Evolutionary conservation across 1,284 basidiomycete species (phyloP), one percentile per base, ranked within the genome.

Genomic region (Cystobasidiaceae sp.): DNA sequence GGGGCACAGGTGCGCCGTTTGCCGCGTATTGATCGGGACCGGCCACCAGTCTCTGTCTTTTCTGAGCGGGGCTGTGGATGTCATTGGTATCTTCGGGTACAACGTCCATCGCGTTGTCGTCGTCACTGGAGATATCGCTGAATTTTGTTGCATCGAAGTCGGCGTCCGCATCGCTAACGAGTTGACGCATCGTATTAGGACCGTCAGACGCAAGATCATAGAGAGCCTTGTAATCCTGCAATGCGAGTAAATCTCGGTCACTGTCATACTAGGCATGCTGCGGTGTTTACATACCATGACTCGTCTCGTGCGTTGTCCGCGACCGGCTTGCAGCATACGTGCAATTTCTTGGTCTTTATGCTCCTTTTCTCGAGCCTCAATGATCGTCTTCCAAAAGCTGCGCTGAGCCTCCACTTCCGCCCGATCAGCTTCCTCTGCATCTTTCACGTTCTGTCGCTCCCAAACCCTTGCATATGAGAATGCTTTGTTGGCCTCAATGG

Each of bases 391-490:
- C 52, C 59, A 61, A 55, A 73, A 71, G 44, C 66, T 67, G 23
- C 62, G 56, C n/a, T 67, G 50, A 39, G 68, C 62, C 21, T 57
- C 46, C 3, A 51, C 46, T 6, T 52, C 56, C n/a, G 43, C 66
- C 17, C 27, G 55, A 13, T 67, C 60, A 39, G 60, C 58, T 23
- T 67, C 51, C 11, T 56, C 67, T 34, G 51, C 56, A 23, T 66
- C 51, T 6, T 43, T 51, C 8, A 68, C 65, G 28, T 70, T 64
- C 17, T 71, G 69, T 25, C 70, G 65, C 34, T 74, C 72, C 76
- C 76, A 78, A 6, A 78, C 71, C 52, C 74, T 69, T 1, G 77
- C 76, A 21, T 73, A 75, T 2, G 75, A 71, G 58, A 78, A 77
- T 0, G 70, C 66, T 6, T 69, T 71, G 2, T 67, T 70, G 4